Evolutionary conservation across 202 grass and related monocot genomes (phyloP).

Genomic region (Hordeum pubiflorum): DNA sequence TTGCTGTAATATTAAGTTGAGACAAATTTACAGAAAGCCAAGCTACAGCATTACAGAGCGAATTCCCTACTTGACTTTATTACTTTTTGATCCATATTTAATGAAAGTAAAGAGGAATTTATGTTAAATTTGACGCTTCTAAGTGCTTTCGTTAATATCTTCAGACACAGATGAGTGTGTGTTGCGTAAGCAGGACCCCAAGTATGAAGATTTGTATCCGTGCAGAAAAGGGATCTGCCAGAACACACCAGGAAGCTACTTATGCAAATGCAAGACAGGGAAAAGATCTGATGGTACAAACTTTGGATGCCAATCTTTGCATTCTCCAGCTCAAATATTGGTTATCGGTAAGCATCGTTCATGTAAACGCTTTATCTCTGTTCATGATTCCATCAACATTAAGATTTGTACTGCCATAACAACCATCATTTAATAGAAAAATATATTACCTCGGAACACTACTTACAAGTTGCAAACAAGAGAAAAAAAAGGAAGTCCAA

Average conservation of each 20-base stretch:
- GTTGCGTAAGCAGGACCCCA: not conserved
- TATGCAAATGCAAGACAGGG: not conserved
- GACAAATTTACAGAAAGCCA: not conserved
- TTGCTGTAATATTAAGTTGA: not conserved
- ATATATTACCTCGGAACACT: not conserved
- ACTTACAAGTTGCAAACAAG: not conserved
- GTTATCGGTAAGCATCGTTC: not conserved
- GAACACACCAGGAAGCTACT: not conserved
- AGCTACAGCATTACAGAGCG: not conserved
- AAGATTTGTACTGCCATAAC: not conserved
- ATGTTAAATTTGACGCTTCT: not conserved
- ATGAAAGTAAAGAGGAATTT: not conserved
- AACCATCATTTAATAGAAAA: not conserved
- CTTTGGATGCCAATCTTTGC: not conserved
- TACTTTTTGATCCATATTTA: not conserved
- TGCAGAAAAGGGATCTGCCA: not conserved
- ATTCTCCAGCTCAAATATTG: not conserved
- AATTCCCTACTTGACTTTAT: not conserved
- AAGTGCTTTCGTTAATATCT: not conserved
- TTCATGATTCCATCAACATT: not conserved
- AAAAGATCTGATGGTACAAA: not conserved
- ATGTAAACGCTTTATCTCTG: not conserved
- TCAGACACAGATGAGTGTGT: not conserved
- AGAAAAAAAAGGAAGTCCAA: not conserved
- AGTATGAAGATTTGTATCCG: not conserved